Conservation (phyloP, 495 filamentous ascomycete genomes). For the Clavariopsis aquatica region DNA sequence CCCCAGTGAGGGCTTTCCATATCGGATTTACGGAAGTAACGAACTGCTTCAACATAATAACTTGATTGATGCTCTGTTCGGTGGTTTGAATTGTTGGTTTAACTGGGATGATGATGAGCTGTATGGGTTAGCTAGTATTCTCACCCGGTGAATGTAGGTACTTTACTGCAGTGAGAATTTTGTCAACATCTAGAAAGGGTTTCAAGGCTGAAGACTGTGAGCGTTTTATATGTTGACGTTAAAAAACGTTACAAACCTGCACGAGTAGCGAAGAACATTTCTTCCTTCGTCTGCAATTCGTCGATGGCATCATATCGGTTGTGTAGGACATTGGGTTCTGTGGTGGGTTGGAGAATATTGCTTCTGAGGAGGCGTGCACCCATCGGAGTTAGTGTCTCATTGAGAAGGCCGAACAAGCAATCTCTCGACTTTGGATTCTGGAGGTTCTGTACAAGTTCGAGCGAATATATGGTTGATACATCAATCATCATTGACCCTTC, state of each 20-base stretch:
- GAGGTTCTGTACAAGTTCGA: constrained; percentile 89
- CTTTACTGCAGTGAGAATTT: constrained; percentile 61
- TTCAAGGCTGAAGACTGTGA: constrained; percentile 59
- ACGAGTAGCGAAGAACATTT: constrained; percentile 79
- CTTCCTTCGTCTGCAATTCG: constrained; percentile 79
- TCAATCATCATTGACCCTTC: constrained; percentile 96
- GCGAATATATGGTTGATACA: constrained; percentile 74
- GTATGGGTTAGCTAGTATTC: constrained; percentile 32
- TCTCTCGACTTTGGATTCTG: constrained; percentile 71
- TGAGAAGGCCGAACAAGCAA: constrained; percentile 80
- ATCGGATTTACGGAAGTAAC: constrained; percentile 66
- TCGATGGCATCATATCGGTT: constrained; percentile 80
- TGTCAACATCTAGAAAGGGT: constrained; percentile 70
- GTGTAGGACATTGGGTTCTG: constrained; percentile 60
- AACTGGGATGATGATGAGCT: constrained; percentile 69
- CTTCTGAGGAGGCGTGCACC: constrained; percentile 76
- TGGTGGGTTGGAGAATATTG: constrained; percentile 89
- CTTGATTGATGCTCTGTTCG: constrained; percentile 80
- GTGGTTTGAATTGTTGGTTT: constrained; percentile 64
- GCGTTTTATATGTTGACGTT: not conserved
- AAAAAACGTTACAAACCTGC: constrained; percentile 51
- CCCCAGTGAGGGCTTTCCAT: constrained; percentile 65
- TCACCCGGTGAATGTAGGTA: constrained; percentile 9
- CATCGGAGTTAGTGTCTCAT: constrained; percentile 85
- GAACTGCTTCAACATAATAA: constrained; percentile 84